Evolutionary conservation across 2,329 filamentous ascomycete genomes (phyloP).

Genomic region (Cordyceps farinosa): DNA sequence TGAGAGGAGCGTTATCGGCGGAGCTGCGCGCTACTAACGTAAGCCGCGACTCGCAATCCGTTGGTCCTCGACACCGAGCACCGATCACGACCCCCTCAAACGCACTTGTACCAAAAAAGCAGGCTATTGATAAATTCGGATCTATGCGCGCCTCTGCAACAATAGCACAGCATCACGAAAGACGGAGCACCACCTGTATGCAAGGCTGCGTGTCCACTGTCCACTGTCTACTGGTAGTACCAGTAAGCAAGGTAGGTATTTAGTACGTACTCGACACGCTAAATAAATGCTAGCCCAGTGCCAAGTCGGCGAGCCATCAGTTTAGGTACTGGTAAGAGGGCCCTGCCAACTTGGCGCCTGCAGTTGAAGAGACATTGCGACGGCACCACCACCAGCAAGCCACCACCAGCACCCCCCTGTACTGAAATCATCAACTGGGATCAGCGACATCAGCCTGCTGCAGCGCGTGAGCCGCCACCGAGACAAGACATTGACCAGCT

Average conservation of each 20-base stretch:
- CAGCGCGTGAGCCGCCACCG: neutral
- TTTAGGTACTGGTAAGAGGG: too few species aligned
- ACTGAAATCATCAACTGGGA: neutral
- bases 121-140: neutral
- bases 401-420: neutral
- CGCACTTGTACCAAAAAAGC: too few species aligned
- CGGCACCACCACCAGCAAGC: neutral
- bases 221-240: too few species aligned
- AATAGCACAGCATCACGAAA: neutral
- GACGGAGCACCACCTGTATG: neutral
- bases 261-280: too few species aligned
- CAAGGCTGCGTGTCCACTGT: too few species aligned
- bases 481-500: neutral
- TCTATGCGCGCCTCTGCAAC: neutral
- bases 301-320: too few species aligned
- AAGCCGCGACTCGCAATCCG: neutral
- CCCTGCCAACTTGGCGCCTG: too few species aligned
- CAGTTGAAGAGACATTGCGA: too few species aligned
- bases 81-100: neutral
- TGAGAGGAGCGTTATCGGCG: too few species aligned
- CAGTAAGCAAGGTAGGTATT: too few species aligned
- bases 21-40: neutral
- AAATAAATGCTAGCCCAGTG: neutral
- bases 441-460: neutral
- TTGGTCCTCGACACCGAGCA: neutral